Evolutionary conservation across 495 filamentous ascomycete genomes (phyloP).

Genomic region (Penicillium bovifimosum): DNA sequence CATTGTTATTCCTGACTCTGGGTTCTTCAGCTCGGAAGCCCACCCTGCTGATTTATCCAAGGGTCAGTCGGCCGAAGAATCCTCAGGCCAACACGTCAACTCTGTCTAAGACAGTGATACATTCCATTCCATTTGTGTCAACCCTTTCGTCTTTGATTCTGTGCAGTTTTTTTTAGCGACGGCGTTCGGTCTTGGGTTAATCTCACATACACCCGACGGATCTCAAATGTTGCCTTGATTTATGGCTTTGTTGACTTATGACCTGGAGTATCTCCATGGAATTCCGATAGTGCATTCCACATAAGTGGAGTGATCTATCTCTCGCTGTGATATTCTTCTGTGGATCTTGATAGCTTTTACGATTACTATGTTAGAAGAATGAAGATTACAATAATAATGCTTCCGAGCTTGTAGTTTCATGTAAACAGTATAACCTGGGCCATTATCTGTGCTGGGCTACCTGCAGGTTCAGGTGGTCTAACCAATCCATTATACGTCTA

Average conservation of each 20-base stretch:
- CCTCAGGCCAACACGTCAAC: conserved; percentile 14
- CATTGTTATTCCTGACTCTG: conserved; percentile 30
- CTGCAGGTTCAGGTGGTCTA: too few relatives aligned
- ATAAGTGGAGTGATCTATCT: background rate
- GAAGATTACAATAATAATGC: background rate
- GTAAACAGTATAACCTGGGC: too few relatives aligned
- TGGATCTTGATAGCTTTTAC: background rate
- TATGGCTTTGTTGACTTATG: conserved; percentile 11
- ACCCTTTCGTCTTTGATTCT: conserved; percentile 4
- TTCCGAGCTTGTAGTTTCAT: background rate
- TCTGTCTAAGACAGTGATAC: conserved; percentile 8
- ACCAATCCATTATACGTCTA: too few relatives aligned
- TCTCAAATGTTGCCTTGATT: conserved; percentile 4
- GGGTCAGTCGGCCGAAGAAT: conserved; percentile 14
- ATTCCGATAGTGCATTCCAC: background rate
- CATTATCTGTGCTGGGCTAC: too few relatives aligned
- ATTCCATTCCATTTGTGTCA: conserved; percentile 6
- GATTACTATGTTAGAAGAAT: background rate
- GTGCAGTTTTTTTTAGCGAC: conserved; percentile 29
- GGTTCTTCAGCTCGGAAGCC: conserved; percentile 40
- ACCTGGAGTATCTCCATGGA: conserved; percentile 9
- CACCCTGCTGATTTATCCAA: conserved; percentile 27
- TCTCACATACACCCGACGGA: conserved; percentile 4
- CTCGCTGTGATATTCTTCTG: background rate
- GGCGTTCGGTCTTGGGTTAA: conserved; percentile 29